Conservation (phyloP, 2,329 filamentous ascomycete species). For the Hyphodiscus sp. region DNA sequence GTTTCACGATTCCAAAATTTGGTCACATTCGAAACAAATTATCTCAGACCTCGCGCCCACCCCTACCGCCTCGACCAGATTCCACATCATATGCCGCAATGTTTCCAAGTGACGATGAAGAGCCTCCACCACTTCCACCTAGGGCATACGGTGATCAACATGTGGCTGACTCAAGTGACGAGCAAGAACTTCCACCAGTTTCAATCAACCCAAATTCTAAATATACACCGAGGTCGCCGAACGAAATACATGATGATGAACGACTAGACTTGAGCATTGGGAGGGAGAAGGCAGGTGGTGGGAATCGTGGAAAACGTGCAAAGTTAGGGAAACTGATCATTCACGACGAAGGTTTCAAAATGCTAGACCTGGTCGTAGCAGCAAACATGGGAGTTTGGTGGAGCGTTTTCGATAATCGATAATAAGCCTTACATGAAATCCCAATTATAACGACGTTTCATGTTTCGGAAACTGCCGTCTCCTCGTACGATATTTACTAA, state of each 20-base stretch:
- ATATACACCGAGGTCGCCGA: not conserved
- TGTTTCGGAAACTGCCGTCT: not conserved
- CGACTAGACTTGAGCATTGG: slow-evolving; percentile 70
- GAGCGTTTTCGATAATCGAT: slow-evolving; percentile 45
- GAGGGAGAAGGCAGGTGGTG: slow-evolving; percentile 77
- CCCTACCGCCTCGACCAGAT: slow-evolving; percentile 15
- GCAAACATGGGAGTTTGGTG: slow-evolving; percentile 93
- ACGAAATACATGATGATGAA: slow-evolving; percentile 28
- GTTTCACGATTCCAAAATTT: slow-evolving; percentile 16
- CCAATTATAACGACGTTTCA: not conserved
- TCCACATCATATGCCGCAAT: slow-evolving; percentile 19
- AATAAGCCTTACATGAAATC: not conserved
- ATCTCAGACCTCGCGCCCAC: slow-evolving; percentile 24
- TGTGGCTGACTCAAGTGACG: slow-evolving; percentile 13
- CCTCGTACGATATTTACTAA: not conserved
- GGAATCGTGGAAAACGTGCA: slow-evolving; percentile 75
- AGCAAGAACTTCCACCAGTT: slow-evolving; percentile 1
- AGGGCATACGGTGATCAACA: slow-evolving; percentile 10
- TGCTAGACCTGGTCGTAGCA: slow-evolving; percentile 88
- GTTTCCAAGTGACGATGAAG: slow-evolving; percentile 22
- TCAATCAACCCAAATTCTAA: not conserved
- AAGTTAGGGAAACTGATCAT: slow-evolving; percentile 94
- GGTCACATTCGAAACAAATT: slow-evolving; percentile 27
- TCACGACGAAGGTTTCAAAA: slow-evolving; percentile 83
- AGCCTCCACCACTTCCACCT: slow-evolving; percentile 22